Conservation (phyloP, 129 eudicot genomes). For the Centella asiatica region DNA sequence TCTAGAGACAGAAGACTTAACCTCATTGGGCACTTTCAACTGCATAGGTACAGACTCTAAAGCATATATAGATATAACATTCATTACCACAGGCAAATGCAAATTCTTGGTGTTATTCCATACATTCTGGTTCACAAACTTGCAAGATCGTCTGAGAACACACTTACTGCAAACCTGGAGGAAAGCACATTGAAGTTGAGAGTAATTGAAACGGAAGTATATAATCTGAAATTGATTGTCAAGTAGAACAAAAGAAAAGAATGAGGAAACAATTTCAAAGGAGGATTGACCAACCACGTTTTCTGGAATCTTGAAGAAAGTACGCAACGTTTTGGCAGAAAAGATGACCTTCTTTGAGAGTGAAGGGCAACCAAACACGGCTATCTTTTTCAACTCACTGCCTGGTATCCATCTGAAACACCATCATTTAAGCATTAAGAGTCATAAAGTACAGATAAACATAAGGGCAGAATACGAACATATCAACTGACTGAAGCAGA, state of each 20-base stretch:
- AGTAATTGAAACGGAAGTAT: neutral
- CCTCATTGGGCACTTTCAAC: slow-evolving; percentile 46
- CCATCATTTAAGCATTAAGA: slow-evolving; percentile 11
- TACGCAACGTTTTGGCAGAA: slow-evolving; percentile 70
- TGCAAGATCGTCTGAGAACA: slow-evolving; percentile 55
- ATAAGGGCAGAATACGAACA: neutral
- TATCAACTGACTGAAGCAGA: neutral
- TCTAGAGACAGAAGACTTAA: slow-evolving; percentile 39
- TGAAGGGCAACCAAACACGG: slow-evolving; percentile 81
- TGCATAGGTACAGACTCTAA: slow-evolving; percentile 37
- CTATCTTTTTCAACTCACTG: slow-evolving; percentile 58
- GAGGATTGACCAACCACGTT: slow-evolving; percentile 38
- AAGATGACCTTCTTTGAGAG: slow-evolving; percentile 35
- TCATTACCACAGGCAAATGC: slow-evolving; percentile 42
- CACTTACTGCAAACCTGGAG: slow-evolving; percentile 78
- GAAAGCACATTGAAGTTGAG: slow-evolving; percentile 4
- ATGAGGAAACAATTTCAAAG: neutral
- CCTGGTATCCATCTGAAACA: slow-evolving; percentile 61
- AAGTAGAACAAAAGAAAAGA: neutral
- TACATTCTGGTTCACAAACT: slow-evolving; percentile 46
- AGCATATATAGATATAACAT: slow-evolving; percentile 56
- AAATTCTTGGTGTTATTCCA: slow-evolving; percentile 43
- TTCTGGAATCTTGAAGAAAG: slow-evolving; percentile 49
- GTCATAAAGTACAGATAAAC: neutral
- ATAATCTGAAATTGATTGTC: neutral